phyloP scores from a whole-genome alignment of 2,329 filamentous ascomycete genomes.

The Cordyceps fumosorosea region DNA sequence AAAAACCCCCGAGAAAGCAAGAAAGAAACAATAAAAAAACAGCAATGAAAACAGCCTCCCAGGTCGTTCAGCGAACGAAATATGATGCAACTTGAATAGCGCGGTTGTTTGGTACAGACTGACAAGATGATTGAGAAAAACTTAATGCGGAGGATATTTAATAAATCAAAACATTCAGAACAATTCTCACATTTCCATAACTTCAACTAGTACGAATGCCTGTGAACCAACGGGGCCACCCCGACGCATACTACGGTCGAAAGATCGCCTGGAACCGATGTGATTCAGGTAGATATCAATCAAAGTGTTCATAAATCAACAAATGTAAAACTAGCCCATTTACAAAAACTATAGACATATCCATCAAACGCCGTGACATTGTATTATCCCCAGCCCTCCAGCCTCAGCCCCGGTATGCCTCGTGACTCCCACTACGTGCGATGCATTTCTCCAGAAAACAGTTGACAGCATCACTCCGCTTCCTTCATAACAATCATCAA shows the following conservation, averaged over 20 bases:
- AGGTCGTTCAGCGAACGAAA: not conserved
- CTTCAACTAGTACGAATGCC: not conserved
- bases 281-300: too few species aligned
- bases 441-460: not conserved
- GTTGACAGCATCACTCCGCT: not conserved
- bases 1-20: not conserved
- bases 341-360: not conserved
- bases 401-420: not conserved
- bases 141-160: slow-evolving; percentile 3
- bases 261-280: too few species aligned
- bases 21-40: not conserved
- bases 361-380: slow-evolving; percentile 1
- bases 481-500: slow-evolving; percentile 6
- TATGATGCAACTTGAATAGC: not conserved
- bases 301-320: not conserved
- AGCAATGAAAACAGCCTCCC: not conserved
- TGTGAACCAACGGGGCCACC: too few species aligned
- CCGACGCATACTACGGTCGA: too few species aligned
- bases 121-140: not conserved
- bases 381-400: not conserved
- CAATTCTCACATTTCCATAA: not conserved
- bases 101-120: too few species aligned
- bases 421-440: not conserved
- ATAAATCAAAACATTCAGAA: not conserved
- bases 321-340: not conserved